These are phyloP conservation scores for Rosa chinensis DNA, from an alignment of 306 rosid genomes.

Conservation along the genomic window DNA sequence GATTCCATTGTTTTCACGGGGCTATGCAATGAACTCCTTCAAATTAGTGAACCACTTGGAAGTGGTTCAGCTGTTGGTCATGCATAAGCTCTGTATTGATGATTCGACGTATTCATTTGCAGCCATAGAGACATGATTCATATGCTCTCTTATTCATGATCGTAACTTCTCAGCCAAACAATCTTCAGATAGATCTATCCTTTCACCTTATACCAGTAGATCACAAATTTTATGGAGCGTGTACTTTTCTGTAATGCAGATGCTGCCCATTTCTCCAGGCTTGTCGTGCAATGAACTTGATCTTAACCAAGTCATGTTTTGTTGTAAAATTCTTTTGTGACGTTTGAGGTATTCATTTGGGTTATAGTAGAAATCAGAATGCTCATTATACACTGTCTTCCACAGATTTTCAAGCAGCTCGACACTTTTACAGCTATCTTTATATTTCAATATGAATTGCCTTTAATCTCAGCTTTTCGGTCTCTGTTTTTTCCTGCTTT, in stretches of 20 bases:
- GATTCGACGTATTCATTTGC: neutral
- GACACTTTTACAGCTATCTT: too few relatives aligned
- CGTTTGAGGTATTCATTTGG: neutral
- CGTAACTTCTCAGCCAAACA: constrained; percentile 15
- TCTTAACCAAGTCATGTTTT: neutral
- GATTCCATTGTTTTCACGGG: constrained; percentile 85
- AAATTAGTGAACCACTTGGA: constrained; percentile 81
- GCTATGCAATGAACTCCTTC: constrained; percentile 75
- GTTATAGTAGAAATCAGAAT: neutral
- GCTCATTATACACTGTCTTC: neutral
- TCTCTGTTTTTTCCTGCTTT: neutral
- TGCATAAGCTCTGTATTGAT: constrained; percentile 20
- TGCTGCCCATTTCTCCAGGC: neutral
- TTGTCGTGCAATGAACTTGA: constrained; percentile 1
- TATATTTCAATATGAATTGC: neutral
- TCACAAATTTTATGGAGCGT: neutral
- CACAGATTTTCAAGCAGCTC: neutral
- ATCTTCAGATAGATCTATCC: constrained; percentile 4
- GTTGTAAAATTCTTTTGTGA: neutral
- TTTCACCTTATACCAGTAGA: constrained; percentile 12
- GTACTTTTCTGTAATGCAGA: constrained; percentile 1
- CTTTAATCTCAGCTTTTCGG: neutral
- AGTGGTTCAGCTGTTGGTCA: constrained; percentile 42
- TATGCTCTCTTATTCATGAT: constrained; percentile 11
- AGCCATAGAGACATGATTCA: neutral